Conservation (phyloP, 805 yeast species). For the Maudiozyma bulderi region DNA sequence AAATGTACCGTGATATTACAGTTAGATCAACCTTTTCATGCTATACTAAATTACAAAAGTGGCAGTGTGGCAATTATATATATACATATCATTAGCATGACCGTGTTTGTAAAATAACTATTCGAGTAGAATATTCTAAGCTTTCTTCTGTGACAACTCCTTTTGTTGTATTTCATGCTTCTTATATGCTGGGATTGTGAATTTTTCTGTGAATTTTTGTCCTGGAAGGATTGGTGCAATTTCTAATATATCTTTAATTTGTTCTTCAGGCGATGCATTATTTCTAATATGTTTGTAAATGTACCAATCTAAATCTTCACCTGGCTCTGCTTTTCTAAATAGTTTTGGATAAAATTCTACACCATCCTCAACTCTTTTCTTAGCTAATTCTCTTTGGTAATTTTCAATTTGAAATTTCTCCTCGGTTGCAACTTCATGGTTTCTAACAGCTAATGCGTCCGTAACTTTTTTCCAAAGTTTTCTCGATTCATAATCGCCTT, state of each 20-base stretch:
- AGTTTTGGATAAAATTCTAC: constrained; percentile 72
- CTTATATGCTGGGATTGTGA: constrained; percentile 57
- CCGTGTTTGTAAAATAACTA: too few relatives aligned
- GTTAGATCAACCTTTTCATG: too few relatives aligned
- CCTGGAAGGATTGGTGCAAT: constrained; percentile 80
- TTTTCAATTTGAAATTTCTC: constrained; percentile 85
- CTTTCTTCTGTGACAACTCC: constrained; percentile 1
- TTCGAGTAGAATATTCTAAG: background rate
- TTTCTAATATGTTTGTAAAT: constrained; percentile 55
- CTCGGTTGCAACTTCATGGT: constrained; percentile 78
- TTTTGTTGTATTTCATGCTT: constrained; percentile 33
- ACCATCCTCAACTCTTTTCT: constrained; percentile 66
- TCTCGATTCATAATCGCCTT: constrained; percentile 73
- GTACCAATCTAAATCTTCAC: constrained; percentile 49
- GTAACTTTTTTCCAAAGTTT: constrained; percentile 76
- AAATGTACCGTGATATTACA: too few relatives aligned
- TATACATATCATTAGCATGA: too few relatives aligned
- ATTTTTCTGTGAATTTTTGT: constrained; percentile 54
- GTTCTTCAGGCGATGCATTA: constrained; percentile 41
- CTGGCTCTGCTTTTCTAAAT: constrained; percentile 42
- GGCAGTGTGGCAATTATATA: too few relatives aligned
- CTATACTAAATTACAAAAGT: too few relatives aligned
- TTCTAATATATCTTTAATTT: constrained; percentile 48
- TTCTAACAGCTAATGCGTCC: constrained; percentile 66
- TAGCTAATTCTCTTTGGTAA: constrained; percentile 67